A percentile compares a stretch with the other conserved stretches of the same genome.
Conservation (phyloP, 75 land plant genomes). For the Sequoia sempervirens region DNA sequence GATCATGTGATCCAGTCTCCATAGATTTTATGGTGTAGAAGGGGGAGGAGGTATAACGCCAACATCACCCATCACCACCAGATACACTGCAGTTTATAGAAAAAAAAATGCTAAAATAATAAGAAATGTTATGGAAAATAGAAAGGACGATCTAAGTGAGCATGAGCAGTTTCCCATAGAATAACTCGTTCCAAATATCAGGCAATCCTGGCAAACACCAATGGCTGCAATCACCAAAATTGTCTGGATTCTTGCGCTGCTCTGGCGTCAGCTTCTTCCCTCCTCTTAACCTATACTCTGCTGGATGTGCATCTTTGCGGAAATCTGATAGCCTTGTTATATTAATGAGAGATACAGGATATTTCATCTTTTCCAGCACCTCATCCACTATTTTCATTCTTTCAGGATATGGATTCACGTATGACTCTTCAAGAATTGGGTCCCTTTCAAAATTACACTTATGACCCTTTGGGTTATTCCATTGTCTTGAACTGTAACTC, state of each 20-base stretch:
- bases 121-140: too few relatives aligned
- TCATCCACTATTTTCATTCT: constrained; percentile 20
- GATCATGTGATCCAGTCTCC: too few relatives aligned
- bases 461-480: constrained; percentile 26
- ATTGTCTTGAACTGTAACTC: constrained; percentile 19
- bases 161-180: constrained; percentile 18
- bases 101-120: too few relatives aligned
- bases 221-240: constrained; percentile 42
- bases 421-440: constrained; percentile 38
- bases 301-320: constrained; percentile 37
- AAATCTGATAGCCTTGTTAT: constrained; percentile 28
- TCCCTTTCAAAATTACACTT: constrained; percentile 33
- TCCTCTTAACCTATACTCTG: constrained; percentile 15
- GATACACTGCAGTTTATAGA: too few relatives aligned
- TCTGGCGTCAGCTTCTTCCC: constrained; percentile 18
- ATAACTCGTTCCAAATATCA: constrained; percentile 52
- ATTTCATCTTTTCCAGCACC: constrained; percentile 15
- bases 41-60: too few relatives aligned
- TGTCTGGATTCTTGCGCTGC: constrained; percentile 16
- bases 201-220: constrained; percentile 60
- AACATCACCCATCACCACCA: too few relatives aligned
- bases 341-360: constrained; percentile 25
- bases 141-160: too few relatives aligned
- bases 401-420: constrained; percentile 35
- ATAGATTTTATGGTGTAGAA: too few relatives aligned